These are phyloP conservation scores for Melaleuca alternifolia DNA, from an alignment of 345 rosid species.

Conservation along the genomic window DNA sequence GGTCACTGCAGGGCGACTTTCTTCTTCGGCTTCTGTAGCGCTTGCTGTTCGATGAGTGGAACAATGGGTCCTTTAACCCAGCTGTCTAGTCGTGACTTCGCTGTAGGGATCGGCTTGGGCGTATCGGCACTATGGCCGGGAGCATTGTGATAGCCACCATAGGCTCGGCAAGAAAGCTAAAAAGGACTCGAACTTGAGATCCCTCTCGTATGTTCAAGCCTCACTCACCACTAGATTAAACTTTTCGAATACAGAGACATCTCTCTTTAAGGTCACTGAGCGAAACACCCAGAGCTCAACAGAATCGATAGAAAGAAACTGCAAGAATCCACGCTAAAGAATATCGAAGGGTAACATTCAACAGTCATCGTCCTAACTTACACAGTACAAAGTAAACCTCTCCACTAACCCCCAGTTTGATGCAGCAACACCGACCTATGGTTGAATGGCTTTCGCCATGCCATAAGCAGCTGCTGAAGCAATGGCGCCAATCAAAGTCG, in stretches of 20 bases:
- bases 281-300: not conserved
- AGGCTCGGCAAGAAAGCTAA: not conserved
- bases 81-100: too few species aligned
- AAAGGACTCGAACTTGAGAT: not conserved
- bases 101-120: too few species aligned
- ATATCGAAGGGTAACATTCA: not conserved
- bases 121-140: not conserved
- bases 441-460: constrained; percentile 50
- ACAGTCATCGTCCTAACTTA: not conserved
- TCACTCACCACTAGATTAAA: not conserved
- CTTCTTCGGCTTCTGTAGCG: not conserved
- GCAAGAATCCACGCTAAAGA: not conserved
- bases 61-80: not conserved
- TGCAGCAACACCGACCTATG: not conserved
- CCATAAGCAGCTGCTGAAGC: constrained; percentile 89
- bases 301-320: not conserved
- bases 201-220: not conserved
- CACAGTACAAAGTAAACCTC: not conserved
- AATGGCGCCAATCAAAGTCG: constrained; percentile 72
- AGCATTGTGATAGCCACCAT: not conserved
- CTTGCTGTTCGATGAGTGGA: not conserved
- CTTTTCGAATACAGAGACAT: not conserved
- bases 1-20: not conserved
- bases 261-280: not conserved
- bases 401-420: not conserved